A percentile compares a stretch with the other conserved stretches of the same genome.
These are phyloP conservation scores for Neurospora sp. DNA, from an alignment of 495 filamentous ascomycete genomes.

Conservation along the genomic window DNA sequence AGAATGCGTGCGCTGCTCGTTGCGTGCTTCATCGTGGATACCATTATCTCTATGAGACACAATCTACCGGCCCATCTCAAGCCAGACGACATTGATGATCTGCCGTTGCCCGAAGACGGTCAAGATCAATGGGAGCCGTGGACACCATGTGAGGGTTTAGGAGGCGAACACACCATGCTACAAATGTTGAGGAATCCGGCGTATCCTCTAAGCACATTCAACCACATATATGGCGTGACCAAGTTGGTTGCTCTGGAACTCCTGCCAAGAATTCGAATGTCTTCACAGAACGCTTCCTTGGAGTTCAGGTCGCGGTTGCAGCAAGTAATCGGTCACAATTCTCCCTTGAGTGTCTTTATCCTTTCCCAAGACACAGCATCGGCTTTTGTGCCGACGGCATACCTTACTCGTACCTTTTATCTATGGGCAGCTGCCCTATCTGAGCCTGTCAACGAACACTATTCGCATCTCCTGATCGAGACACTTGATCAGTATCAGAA, in stretches of 20 bases:
- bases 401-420: slow-evolving; percentile 12
- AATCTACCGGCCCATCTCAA: slow-evolving; percentile 43
- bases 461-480: slow-evolving; percentile 5
- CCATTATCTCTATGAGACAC: slow-evolving; percentile 48
- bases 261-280: not conserved
- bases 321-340: slow-evolving; percentile 5
- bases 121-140: slow-evolving; percentile 67
- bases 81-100: slow-evolving; percentile 32
- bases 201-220: slow-evolving; percentile 54
- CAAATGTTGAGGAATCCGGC: slow-evolving; percentile 40
- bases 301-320: slow-evolving; percentile 3
- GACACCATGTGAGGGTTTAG: slow-evolving; percentile 43
- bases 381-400: slow-evolving; percentile 16
- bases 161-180: slow-evolving; percentile 17
- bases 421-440: slow-evolving; percentile 10
- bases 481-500: slow-evolving; percentile 13
- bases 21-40: slow-evolving; percentile 59
- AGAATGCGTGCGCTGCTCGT: slow-evolving; percentile 42
- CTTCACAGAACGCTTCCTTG: not conserved
- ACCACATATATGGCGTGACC: slow-evolving; percentile 33
- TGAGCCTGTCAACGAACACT: slow-evolving; percentile 3
- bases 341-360: slow-evolving; percentile 9
- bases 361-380: not conserved
- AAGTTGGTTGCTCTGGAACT: slow-evolving; percentile 6
- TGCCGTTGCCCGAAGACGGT: slow-evolving; percentile 50